These are phyloP conservation scores for Pelargonium nanum DNA, from an alignment of 345 rosid species.

Conservation along the genomic window DNA sequence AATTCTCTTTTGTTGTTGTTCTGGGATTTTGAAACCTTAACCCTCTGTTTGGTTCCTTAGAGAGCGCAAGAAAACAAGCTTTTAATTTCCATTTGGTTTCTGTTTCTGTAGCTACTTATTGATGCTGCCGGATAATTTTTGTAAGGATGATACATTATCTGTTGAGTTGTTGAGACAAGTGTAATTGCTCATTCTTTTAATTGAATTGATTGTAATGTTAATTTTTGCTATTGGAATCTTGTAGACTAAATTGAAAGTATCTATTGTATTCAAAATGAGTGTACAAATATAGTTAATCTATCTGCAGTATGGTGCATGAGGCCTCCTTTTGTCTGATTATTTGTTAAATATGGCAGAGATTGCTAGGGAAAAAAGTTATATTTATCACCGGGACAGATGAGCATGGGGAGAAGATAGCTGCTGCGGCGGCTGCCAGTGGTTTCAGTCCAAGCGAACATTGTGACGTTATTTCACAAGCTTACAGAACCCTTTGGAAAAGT, in stretches of 20 bases:
- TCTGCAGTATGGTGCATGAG: too few species aligned
- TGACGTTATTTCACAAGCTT: slow-evolving; percentile 67
- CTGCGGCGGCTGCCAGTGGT: slow-evolving; percentile 57
- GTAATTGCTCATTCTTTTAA: neutral
- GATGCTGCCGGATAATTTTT: too few species aligned
- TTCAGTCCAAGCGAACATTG: slow-evolving; percentile 74
- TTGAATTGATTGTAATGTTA: neutral
- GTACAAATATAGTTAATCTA: too few species aligned
- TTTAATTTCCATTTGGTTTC: too few species aligned
- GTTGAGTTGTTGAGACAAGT: too few species aligned
- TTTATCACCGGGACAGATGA: slow-evolving; percentile 89
- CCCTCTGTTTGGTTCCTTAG: too few species aligned
- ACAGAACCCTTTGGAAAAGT: slow-evolving; percentile 70
- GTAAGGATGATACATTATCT: too few species aligned
- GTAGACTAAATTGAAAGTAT: neutral
- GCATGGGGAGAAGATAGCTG: slow-evolving; percentile 93
- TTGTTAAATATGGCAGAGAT: slow-evolving; percentile 58
- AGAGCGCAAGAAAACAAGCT: too few species aligned
- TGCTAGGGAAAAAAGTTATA: slow-evolving; percentile 67
- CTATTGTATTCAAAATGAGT: too few species aligned
- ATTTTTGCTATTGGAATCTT: neutral
- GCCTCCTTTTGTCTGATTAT: too few species aligned
- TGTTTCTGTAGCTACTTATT: too few species aligned
- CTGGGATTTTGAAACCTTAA: too few species aligned
- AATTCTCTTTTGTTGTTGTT: neutral